phyloP scores from a whole-genome alignment of 163 green algal species.

The Scenedesmus sp. region DNA sequence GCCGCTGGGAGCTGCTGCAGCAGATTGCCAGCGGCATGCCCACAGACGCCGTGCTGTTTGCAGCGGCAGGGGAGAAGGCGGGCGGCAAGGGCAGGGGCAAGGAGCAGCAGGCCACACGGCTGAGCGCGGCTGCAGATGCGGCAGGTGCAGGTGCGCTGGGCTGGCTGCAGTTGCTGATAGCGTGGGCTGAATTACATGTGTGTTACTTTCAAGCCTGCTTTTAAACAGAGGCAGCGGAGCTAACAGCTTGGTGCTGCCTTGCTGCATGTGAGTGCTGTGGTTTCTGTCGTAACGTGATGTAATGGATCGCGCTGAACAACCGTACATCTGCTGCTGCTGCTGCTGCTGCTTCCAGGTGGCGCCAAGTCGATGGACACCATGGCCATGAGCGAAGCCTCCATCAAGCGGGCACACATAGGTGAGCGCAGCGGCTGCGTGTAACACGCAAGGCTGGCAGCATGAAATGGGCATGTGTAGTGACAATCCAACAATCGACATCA shows the following conservation, averaged over 20 bases:
- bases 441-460: not conserved
- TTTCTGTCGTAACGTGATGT: not conserved
- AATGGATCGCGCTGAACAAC: not conserved
- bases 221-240: too few species aligned
- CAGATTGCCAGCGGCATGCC: constrained; percentile 86
- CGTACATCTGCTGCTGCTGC: not conserved
- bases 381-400: constrained; percentile 57
- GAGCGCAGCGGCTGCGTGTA: not conserved
- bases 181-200: not conserved
- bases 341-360: not conserved
- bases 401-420: constrained; percentile 55
- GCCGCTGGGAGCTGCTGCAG: constrained; percentile 94
- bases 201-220: not conserved
- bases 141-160: not conserved
- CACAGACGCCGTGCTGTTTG: constrained; percentile 91
- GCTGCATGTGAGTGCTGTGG: not conserved
- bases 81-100: constrained; percentile 29
- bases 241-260: too few species aligned
- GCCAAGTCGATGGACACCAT: constrained; percentile 50
- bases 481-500: too few species aligned
- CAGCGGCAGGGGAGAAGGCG: constrained; percentile 43
- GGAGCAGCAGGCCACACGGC: constrained; percentile 14
- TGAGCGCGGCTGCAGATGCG: not conserved
- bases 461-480: too few species aligned
- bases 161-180: not conserved